Percentiles rank a stretch among this genome's conserved stretches.
phyloP scores from a whole-genome alignment of 257 asterid species.

The Jacaranda copaia region DNA sequence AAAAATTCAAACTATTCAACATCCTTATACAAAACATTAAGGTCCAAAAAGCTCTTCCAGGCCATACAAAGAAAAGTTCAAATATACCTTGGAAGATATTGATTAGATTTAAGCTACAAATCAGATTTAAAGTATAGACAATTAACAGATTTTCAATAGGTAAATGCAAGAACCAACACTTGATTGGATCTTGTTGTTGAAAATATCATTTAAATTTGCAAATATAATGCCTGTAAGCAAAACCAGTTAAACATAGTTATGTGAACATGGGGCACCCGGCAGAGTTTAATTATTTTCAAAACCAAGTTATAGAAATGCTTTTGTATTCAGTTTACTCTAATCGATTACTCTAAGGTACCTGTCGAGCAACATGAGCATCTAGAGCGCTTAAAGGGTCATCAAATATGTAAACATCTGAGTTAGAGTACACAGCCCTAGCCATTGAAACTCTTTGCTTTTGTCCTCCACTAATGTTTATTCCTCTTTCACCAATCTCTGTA shows the following conservation, averaged over 20 bases:
- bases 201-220: neutral
- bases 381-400: conserved; percentile 95
- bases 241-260: neutral
- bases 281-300: neutral
- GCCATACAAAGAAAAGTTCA: no score
- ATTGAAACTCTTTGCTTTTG: conserved; percentile 95
- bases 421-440: conserved; percentile 92
- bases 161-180: no score
- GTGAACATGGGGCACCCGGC: no score
- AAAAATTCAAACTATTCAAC: conserved; percentile 15
- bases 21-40: conserved; percentile 22
- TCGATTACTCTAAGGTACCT: conserved; percentile 51
- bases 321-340: neutral
- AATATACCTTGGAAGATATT: no score
- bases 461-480: conserved; percentile 93
- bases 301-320: neutral
- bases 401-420: conserved; percentile 86
- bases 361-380: conserved; percentile 86
- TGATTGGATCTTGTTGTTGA: no score
- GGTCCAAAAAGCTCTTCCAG: neutral
- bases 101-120: no score
- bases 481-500: conserved; percentile 97
- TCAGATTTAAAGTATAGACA: no score
- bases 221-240: neutral
- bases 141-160: no score